Percentiles rank a stretch among this genome's conserved stretches.
Evolutionary conservation across 75 land plant genomes (phyloP).

Genomic region (Selaginella moellendorffii): DNA sequence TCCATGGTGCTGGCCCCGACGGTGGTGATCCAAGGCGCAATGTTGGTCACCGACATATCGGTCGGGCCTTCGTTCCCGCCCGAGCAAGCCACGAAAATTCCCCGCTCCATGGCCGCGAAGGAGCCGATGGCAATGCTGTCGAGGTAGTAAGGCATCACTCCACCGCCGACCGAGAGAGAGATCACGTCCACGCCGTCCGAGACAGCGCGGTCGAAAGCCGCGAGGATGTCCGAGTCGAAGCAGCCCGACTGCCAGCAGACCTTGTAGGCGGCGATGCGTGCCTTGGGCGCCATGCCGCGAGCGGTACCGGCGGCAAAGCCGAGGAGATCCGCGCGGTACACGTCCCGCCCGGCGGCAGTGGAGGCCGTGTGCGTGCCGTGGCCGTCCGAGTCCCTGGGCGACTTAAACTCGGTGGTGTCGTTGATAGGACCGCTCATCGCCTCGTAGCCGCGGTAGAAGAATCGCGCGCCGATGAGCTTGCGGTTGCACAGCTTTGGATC

Average conservation of each 20-base stretch:
- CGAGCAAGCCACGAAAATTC: background rate
- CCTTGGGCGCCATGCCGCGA: slow-evolving; percentile 47
- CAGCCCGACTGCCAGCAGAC: slow-evolving; percentile 51
- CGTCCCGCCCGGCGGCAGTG: no score
- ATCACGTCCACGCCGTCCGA: background rate
- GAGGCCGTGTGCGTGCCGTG: no score
- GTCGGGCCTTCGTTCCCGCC: background rate
- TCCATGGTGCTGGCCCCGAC: background rate
- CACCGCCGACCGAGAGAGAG: background rate
- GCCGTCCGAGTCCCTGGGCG: no score
- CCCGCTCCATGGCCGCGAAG: background rate
- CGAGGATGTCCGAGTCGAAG: slow-evolving; percentile 25
- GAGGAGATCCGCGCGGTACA: slow-evolving; percentile 24
- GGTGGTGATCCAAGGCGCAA: background rate
- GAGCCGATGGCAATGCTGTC: background rate
- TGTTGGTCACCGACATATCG: background rate
- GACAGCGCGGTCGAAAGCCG: background rate
- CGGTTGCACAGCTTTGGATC: slow-evolving; percentile 21
- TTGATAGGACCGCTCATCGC: no score
- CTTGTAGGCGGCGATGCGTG: slow-evolving; percentile 56
- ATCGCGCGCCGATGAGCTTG: slow-evolving; percentile 44
- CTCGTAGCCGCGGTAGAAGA: slow-evolving; percentile 9
- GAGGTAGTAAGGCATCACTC: background rate
- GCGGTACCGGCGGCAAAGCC: slow-evolving; percentile 46
- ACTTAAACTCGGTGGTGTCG: no score